These are phyloP conservation scores for Venustampulla echinocandica DNA, from an alignment of 495 filamentous ascomycete species.

Conservation along the genomic window DNA sequence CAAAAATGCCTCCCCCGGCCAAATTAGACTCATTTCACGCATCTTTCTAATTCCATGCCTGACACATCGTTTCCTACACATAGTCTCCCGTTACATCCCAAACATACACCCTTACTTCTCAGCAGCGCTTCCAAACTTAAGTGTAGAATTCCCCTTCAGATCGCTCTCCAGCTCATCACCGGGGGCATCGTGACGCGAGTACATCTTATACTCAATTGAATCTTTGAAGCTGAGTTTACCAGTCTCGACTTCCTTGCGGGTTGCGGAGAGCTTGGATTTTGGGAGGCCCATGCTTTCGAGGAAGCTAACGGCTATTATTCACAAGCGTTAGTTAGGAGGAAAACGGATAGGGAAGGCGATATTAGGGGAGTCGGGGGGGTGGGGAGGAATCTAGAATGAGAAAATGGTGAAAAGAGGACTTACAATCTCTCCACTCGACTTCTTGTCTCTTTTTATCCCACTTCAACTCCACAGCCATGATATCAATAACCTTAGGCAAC, in stretches of 20 bases:
- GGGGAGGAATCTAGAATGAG: not conserved
- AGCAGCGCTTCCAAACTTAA: constrained; percentile 6
- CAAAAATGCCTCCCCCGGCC: too few species aligned
- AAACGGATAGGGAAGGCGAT: too few species aligned
- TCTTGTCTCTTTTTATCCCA: constrained; percentile 69
- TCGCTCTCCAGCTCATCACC: constrained; percentile 22
- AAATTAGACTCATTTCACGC: too few species aligned
- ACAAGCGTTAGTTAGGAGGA: not conserved
- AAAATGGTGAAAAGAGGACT: constrained; percentile 23
- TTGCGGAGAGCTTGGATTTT: constrained; percentile 59
- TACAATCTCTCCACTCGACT: constrained; percentile 72
- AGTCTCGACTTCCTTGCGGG: constrained; percentile 67
- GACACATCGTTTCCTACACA: not conserved
- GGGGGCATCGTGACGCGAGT: constrained; percentile 53
- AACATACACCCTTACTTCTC: constrained; percentile 7
- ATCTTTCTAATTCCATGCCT: not conserved
- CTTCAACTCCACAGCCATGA: constrained; percentile 82
- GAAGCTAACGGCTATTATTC: constrained; percentile 48
- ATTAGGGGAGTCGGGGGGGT: too few species aligned
- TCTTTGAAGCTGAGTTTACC: constrained; percentile 64
- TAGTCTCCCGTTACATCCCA: not conserved
- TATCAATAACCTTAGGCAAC: constrained; percentile 78
- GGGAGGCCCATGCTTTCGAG: constrained; percentile 83
- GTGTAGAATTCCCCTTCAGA: constrained; percentile 1
- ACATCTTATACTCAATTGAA: constrained; percentile 60